Base-by-base conservation (phyloP, 2,329 filamentous ascomycete species). In the Xylaria hypoxylon region DNA sequence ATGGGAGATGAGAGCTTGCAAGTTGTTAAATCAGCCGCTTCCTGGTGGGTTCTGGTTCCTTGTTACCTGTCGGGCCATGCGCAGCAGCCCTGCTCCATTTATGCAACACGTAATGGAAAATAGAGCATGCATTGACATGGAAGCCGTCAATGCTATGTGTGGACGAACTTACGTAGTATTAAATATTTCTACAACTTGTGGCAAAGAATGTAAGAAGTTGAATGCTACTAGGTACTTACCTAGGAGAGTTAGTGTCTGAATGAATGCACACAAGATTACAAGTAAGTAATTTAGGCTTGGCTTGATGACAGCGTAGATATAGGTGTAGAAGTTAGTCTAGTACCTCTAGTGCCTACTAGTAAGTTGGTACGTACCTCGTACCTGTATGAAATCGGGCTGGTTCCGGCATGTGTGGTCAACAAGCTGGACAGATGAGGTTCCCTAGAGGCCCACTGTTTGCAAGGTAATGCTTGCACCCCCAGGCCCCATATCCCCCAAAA, bases 401-500 rank as follows among this genome's bases (percentile, higher is more conserved):
- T 52, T 57, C 57, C 48, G 58, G 52, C 47, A 40, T 40, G 57
- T 55, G 59, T 58, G 19, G 62, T 62, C 22, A 31, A 48, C 8
- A 55, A 61, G 33, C 48, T 7, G 35, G 13, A 8, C 8, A 31
- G 28, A 8, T 31, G 60, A 67, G 51, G 67, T 61, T 62, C 35
- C 8, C 45, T 55, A 22, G 33, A 55, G 63, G 51, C 56, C 63
- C 66, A 50, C 52, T 44, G 28, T 15, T 15, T 53, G 47, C 35
- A 59, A 31, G 61, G 17, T 24, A 55, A 64, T 66, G 60, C 19
- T 65, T 64, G 42, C 60, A 67, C 56, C 68, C 57, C 65, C 52
- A 42, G 60, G 66, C 59, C 65, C 62, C 51, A 65, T 62, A 28
- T 35, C 48, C 61, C 48, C 64, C 64, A 67, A 58, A 61, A 35